Base-by-base conservation (phyloP, 1,139 yeast species). In the Casaregolazyma suthepensis region DNA sequence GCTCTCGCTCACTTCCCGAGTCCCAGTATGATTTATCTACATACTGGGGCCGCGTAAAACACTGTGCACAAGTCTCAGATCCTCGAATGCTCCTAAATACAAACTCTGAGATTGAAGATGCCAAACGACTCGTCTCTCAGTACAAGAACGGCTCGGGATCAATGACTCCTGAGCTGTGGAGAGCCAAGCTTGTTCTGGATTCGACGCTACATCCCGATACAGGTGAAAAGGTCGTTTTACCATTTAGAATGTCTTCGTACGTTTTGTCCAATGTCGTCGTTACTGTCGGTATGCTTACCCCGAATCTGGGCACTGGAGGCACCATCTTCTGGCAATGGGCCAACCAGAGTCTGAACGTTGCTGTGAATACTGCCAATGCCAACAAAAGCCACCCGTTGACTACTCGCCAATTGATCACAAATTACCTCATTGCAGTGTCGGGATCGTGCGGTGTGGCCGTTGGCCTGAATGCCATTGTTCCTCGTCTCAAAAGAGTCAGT, bases 271-370 rank as follows among this genome's bases (percentile, higher is more conserved):
- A 93, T 70, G 74, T 93, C 70, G 93, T 93, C 23, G 98, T 93
- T 50, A 93, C 99, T 12, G 91, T 88, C 2, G 99, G 99, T 61
- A 93, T 93, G 99, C 79, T 93, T 64, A 91, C 97, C 0, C 99
- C 99, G 5, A 87, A 87, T 57, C 71, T 93, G 66, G 95, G 96
- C 13, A 84, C 93, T 10, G 82, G 80, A 0, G 99, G 99, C 26
- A 91, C 98, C 0, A 70, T 90, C 31, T 90, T 93, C 71, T 93
- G 99, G 99, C 99, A 93, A 72, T 82, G 93, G 67, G 96, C 97
- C 29, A 93, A 93, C 72, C 99, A 93, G 73, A 87, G 96, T 38
- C 78, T 93, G 61, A 93, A 93, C 65, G 99, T 93, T 53, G 99
- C 99, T 5, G 90, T 93, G 61, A 93, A 93, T 71, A 89, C 94